Percentiles rank a stretch among this genome's conserved stretches.
Conservation (phyloP, 1,284 basidiomycete species). For the Microbotryomycetes sp. region DNA sequence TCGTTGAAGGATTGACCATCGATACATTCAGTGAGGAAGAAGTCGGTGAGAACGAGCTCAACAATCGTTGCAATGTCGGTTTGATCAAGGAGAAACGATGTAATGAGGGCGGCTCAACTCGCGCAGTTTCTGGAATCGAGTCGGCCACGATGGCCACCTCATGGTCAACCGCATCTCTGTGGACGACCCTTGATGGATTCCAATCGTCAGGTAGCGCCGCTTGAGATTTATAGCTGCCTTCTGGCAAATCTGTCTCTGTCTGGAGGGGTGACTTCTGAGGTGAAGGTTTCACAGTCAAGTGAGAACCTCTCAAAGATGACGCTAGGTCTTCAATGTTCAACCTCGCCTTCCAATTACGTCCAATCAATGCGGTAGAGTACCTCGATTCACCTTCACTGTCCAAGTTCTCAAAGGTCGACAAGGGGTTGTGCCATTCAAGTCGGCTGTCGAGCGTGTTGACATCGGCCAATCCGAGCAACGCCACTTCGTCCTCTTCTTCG, state of each 20-base stretch:
- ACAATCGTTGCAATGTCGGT: slow-evolving; percentile 56
- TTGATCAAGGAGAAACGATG: slow-evolving; percentile 82
- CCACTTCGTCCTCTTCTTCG: slow-evolving; percentile 38
- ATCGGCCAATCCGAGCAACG: slow-evolving; percentile 32
- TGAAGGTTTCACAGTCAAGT: slow-evolving; percentile 36
- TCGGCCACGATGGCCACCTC: slow-evolving; percentile 45
- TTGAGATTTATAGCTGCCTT: background rate
- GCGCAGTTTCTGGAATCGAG: slow-evolving; percentile 36
- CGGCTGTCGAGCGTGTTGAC: slow-evolving; percentile 59
- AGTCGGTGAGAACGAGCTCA: slow-evolving; percentile 15
- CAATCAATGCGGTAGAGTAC: slow-evolving; percentile 27
- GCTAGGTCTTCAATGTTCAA: slow-evolving; percentile 15
- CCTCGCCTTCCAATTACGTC: slow-evolving; percentile 22
- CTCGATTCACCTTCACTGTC: background rate
- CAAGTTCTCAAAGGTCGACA: background rate
- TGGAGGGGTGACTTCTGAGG: background rate
- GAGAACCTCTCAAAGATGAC: slow-evolving; percentile 28
- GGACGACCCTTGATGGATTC: slow-evolving; percentile 4
- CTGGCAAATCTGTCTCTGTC: background rate
- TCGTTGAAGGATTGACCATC: slow-evolving; percentile 2
- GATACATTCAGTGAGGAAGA: background rate
- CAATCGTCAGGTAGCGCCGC: background rate
- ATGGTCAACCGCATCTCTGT: slow-evolving; percentile 45
- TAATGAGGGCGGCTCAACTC: slow-evolving; percentile 50
- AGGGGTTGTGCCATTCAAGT: slow-evolving; percentile 41